Evolutionary conservation across 2,329 filamentous ascomycete genomes (phyloP), one percentile per base, ranked within the genome.

Genomic region (Aciculosporium take): DNA sequence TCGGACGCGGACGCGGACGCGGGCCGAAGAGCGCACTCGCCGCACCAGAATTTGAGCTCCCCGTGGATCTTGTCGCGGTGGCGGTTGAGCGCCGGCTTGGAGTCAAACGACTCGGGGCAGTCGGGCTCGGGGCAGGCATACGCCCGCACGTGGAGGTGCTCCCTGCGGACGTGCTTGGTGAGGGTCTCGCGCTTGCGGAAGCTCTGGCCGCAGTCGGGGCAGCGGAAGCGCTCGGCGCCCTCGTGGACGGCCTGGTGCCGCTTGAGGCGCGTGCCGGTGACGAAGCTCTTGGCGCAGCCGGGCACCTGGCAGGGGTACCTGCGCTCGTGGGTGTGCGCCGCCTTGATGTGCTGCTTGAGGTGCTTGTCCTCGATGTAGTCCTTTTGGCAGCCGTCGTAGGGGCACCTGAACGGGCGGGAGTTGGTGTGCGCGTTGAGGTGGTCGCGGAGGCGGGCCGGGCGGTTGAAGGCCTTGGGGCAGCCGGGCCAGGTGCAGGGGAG

Each of bases 101-200:
- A 84, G 48, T 89, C 79, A 53, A 91, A 95, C 2, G 75, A 78
- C 45, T 74, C 72, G 1, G 64, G 61, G 53, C 89, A 95, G 34
- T 52, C 56, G 13, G 53, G 52, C 43, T 80, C 68, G 1, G 68
- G 65, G 58, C 89, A 96, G 5, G 70, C 68, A 53, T 79, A 94
- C 0, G 84, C 77, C 35, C 80, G 76, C 45, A 81, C 62, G 23
- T 79, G 68, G 30, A 89, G 64, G 58, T 96, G 89, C 10, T 79
- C 80, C 8, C 76, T 74, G 41, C 80, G 76, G 47, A 94, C 74
- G 56, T 96, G 89, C 39, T 83, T 79, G 56, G 88, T 78, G 13
- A 95, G 69, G 0, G 87, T 93, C 49, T 86, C 79, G 56, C 86
- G 81, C 61, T 94, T 95, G 46, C 89, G 76, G 59, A 95, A 96